Conservation (phyloP, 495 filamentous ascomycete genomes). For the Aspergillus carlsbadensis region DNA sequence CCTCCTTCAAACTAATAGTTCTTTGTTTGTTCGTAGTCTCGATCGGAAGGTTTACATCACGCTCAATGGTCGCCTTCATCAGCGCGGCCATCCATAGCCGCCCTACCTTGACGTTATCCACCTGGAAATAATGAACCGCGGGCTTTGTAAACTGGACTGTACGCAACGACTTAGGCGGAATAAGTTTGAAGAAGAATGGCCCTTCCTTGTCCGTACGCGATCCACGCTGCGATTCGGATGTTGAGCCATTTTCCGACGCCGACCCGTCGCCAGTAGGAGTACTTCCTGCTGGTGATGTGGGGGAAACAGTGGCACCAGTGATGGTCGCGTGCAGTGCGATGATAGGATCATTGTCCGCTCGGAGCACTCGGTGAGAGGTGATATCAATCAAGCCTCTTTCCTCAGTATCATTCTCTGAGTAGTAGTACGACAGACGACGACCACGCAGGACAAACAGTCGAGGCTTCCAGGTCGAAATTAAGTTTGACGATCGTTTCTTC, state of each 20-base stretch:
- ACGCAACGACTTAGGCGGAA: slow-evolving; percentile 82
- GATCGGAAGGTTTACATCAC: slow-evolving; percentile 74
- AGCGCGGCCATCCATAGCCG: slow-evolving; percentile 97
- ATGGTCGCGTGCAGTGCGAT: slow-evolving; percentile 88
- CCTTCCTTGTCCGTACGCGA: slow-evolving; percentile 42
- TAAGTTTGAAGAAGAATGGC: slow-evolving; percentile 97
- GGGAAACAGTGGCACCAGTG: slow-evolving; percentile 78
- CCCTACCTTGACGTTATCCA: slow-evolving; percentile 82
- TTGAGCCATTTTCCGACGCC: slow-evolving; percentile 27
- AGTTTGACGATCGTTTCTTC: slow-evolving; percentile 95
- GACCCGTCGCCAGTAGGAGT: slow-evolving; percentile 52
- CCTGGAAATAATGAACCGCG: slow-evolving; percentile 95
- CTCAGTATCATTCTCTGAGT: slow-evolving; percentile 85
- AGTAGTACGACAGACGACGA: slow-evolving; percentile 91
- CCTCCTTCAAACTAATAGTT: slow-evolving; percentile 86
- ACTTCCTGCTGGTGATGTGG: slow-evolving; percentile 64
- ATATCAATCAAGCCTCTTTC: slow-evolving; percentile 98
- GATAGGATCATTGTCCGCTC: slow-evolving; percentile 88
- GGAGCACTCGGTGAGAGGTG: slow-evolving; percentile 90
- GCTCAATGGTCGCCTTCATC: slow-evolving; percentile 98
- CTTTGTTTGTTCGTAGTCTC: slow-evolving; percentile 93
- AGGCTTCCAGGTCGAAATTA: slow-evolving; percentile 97
- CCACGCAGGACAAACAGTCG: slow-evolving; percentile 92
- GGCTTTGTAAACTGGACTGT: slow-evolving; percentile 97
- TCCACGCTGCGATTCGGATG: slow-evolving; percentile 24